These are phyloP conservation scores for Endocalyx cinctus DNA, from an alignment of 2,329 filamentous ascomycete genomes.

Conservation along the genomic window DNA sequence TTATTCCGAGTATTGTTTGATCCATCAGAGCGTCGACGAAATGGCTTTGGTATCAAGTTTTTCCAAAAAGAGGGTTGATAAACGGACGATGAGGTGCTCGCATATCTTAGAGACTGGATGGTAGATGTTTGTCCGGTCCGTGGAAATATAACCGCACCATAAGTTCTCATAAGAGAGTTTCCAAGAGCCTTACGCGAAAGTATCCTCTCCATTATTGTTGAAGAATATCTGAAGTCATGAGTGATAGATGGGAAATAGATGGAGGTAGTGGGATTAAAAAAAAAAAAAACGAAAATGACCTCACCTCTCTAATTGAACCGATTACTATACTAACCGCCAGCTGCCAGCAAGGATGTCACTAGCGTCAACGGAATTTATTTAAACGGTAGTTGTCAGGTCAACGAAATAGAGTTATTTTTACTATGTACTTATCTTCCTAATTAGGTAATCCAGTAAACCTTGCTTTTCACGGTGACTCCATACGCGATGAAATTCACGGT, in stretches of 20 bases:
- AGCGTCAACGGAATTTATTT: too few species aligned
- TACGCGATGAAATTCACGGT: too few species aligned
- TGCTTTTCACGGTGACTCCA: too few species aligned
- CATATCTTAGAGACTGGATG: slow-evolving; percentile 13
- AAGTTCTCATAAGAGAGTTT: too few species aligned
- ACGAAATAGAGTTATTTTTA: too few species aligned
- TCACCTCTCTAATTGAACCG: background rate
- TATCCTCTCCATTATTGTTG: slow-evolving; percentile 11
- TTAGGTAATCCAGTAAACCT: too few species aligned
- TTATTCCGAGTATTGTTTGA: slow-evolving; percentile 29
- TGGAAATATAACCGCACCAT: slow-evolving; percentile 2
- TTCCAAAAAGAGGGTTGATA: slow-evolving; percentile 62
- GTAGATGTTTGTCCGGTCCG: slow-evolving; percentile 3
- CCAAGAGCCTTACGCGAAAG: slow-evolving; percentile 13
- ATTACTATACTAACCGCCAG: background rate
- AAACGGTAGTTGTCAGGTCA: too few species aligned
- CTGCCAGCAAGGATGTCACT: background rate
- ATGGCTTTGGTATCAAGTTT: slow-evolving; percentile 63
- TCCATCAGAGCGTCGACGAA: slow-evolving; percentile 42
- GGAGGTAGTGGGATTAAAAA: background rate
- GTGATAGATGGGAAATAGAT: background rate
- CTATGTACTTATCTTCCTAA: too few species aligned
- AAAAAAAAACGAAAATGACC: background rate
- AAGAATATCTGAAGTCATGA: background rate
- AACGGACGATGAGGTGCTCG: slow-evolving; percentile 45